Evolutionary conservation across 1,284 basidiomycete species (phyloP).

Genomic region (Trichosporon sp.): DNA sequence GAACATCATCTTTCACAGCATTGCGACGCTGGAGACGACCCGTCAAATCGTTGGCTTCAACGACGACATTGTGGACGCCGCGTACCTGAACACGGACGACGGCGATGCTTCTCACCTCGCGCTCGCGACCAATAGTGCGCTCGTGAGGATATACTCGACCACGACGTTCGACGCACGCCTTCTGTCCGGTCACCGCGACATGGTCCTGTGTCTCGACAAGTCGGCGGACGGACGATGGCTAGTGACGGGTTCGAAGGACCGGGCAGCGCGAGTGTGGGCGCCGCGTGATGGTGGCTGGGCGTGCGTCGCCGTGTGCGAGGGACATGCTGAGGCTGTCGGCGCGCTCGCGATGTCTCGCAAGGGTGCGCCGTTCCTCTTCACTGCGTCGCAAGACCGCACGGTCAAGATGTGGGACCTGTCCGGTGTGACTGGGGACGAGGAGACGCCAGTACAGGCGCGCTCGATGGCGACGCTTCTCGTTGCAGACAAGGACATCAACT

Average conservation of each 20-base stretch:
- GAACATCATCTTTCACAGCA: slow-evolving; percentile 84
- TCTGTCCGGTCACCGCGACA: slow-evolving; percentile 80
- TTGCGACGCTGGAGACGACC: slow-evolving; percentile 58
- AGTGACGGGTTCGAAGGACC: slow-evolving; percentile 88
- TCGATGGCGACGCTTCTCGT: slow-evolving; percentile 85
- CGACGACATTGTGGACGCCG: slow-evolving; percentile 90
- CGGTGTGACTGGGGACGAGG: slow-evolving; percentile 44
- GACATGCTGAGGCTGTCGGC: slow-evolving; percentile 90
- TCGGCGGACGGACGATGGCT: slow-evolving; percentile 65
- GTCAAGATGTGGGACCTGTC: slow-evolving; percentile 97
- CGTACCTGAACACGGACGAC: slow-evolving; percentile 56
- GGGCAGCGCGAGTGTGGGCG: slow-evolving; percentile 80
- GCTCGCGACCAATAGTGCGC: slow-evolving; percentile 89
- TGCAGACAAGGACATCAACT: slow-evolving; percentile 99
- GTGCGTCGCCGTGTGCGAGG: slow-evolving; percentile 83
- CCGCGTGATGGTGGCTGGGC: slow-evolving; percentile 55
- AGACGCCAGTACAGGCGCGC: slow-evolving; percentile 55
- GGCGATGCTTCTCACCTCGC: slow-evolving; percentile 60
- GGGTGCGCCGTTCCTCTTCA: slow-evolving; percentile 66
- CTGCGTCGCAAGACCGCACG: slow-evolving; percentile 92
- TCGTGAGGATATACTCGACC: slow-evolving; percentile 79
- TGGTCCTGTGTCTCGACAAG: slow-evolving; percentile 78
- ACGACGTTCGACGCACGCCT: slow-evolving; percentile 69
- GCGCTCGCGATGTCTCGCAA: slow-evolving; percentile 72
- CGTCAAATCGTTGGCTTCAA: slow-evolving; percentile 96